Conservation (phyloP, 768 basidiomycete genomes). For the Pleurotus sapidus region DNA sequence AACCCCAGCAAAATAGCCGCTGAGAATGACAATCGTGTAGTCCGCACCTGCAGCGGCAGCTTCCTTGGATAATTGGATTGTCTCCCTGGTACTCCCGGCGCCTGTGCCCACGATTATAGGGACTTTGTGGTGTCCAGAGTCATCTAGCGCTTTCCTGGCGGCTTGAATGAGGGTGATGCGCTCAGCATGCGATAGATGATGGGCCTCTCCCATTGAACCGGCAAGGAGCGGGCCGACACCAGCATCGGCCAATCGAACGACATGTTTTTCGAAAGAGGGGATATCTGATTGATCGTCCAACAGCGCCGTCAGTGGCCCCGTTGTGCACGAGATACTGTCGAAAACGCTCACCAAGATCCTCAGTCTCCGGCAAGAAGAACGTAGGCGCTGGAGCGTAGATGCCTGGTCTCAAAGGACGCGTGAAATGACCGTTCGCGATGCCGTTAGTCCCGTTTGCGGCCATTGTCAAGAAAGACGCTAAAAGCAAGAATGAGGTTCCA, state of each 20-base stretch:
- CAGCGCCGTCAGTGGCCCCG: neutral
- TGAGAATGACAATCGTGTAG: constrained; percentile 79
- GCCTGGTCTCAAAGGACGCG: constrained; percentile 66
- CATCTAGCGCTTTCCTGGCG: constrained; percentile 71
- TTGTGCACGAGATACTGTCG: neutral
- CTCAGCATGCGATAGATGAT: constrained; percentile 68
- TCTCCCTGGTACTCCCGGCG: constrained; percentile 79
- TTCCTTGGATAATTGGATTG: constrained; percentile 68
- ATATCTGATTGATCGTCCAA: constrained; percentile 44
- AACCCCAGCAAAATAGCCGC: constrained; percentile 84
- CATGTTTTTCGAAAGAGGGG: constrained; percentile 63
- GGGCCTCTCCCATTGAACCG: constrained; percentile 86
- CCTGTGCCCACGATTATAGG: constrained; percentile 86
- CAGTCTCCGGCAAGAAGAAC: constrained; percentile 72
- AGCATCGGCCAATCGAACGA: constrained; percentile 58
- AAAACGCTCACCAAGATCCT: constrained; percentile 72
- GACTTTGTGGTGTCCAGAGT: constrained; percentile 49
- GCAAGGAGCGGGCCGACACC: constrained; percentile 72
- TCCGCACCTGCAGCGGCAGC: constrained; percentile 88
- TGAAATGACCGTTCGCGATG: constrained; percentile 22
- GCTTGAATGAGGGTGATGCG: constrained; percentile 61
- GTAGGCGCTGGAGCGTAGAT: constrained; percentile 86
- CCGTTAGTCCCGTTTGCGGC: constrained; percentile 34
- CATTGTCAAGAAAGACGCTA: constrained; percentile 22
- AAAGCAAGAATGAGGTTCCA: neutral